A percentile compares a stretch with the other conserved stretches of the same genome.
phyloP scores from a whole-genome alignment of 306 rosid genomes.

The Vigna reflexopilosa region DNA sequence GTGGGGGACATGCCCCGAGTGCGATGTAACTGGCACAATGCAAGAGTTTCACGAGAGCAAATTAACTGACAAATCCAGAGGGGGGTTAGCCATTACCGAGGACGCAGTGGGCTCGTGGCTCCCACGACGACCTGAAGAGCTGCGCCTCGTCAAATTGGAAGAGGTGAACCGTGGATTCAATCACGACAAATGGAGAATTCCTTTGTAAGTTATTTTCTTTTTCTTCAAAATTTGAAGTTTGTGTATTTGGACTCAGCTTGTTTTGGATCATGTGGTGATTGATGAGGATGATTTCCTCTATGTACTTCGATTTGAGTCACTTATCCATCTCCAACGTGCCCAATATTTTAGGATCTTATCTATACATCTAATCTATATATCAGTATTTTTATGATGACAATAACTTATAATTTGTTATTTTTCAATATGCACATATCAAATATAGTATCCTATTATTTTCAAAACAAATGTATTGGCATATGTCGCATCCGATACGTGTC shows the following conservation, averaged over 20 bases:
- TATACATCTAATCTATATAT: no score
- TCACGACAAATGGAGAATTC: constrained; percentile 64
- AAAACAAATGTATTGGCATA: no score
- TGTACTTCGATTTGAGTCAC: no score
- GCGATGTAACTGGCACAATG: constrained; percentile 55
- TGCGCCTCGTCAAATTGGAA: constrained; percentile 62
- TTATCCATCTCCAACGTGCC: no score
- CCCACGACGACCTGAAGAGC: constrained; percentile 50
- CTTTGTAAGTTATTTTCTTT: constrained; percentile 61
- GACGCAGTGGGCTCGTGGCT: constrained; percentile 66
- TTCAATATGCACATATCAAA: no score
- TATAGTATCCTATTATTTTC: no score
- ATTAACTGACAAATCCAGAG: constrained; percentile 25
- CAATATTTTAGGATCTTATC: no score
- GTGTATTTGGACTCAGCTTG: background rate
- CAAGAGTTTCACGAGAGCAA: constrained; percentile 54
- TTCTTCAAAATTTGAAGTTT: background rate
- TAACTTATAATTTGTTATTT: no score
- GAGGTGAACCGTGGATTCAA: constrained; percentile 75
- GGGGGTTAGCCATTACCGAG: constrained; percentile 61
- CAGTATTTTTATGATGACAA: no score
- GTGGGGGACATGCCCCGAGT: constrained; percentile 79
- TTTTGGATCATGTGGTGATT: constrained; percentile 21
- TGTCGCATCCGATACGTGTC: no score
- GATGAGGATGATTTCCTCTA: background rate